Conservation (phyloP, 345 rosid species). For the Sonneratia caseolaris region DNA sequence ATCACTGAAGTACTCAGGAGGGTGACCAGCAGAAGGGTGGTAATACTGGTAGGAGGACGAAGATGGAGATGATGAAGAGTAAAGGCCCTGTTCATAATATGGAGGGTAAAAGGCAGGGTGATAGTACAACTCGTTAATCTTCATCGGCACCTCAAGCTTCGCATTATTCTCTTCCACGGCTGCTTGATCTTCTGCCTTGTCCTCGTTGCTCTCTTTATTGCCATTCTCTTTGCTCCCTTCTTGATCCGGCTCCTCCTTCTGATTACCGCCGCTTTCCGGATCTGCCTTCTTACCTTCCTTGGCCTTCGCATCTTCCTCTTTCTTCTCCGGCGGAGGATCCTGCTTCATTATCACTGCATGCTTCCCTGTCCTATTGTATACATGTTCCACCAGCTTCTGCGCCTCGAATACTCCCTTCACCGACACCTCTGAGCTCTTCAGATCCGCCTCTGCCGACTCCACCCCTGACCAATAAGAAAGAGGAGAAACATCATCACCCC, state of each 20-base stretch:
- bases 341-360: constrained; percentile 57
- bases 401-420: constrained; percentile 87
- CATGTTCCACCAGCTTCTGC: constrained; percentile 49
- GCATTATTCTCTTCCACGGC: constrained; percentile 8
- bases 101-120: constrained; percentile 40
- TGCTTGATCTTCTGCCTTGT: constrained; percentile 1
- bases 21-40: no score
- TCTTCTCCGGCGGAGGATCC: constrained; percentile 42
- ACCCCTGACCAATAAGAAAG: constrained; percentile 37
- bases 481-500: no score
- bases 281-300: not conserved
- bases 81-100: constrained; percentile 34
- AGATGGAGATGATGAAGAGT: no score
- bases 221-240: no score
- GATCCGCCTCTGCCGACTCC: constrained; percentile 87
- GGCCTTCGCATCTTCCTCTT: constrained; percentile 22
- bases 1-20: no score
- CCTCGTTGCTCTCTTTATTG: no score
- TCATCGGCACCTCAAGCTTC: constrained; percentile 43
- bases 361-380: constrained; percentile 73
- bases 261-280: not conserved
- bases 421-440: constrained; percentile 70
- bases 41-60: no score
- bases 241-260: not conserved
- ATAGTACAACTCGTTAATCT: constrained; percentile 30